Evolutionary conservation across 2,329 filamentous ascomycete genomes (phyloP).

Genomic region (Claviceps monticola): DNA sequence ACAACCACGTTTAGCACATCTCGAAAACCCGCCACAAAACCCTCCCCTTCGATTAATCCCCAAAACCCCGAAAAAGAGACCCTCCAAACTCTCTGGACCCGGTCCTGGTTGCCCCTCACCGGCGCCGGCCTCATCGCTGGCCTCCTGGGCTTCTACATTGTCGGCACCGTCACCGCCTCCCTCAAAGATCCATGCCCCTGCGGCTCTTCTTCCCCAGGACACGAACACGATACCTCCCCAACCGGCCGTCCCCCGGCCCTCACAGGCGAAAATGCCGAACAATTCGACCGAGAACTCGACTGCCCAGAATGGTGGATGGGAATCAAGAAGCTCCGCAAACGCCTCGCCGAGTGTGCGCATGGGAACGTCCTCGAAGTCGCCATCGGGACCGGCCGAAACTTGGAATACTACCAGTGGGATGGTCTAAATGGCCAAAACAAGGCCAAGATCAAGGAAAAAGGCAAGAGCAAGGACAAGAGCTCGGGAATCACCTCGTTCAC

Average conservation of each 20-base stretch:
- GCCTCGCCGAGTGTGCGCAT: slow-evolving; percentile 31
- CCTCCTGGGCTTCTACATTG: slow-evolving; percentile 33
- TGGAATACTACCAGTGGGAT: slow-evolving; percentile 45
- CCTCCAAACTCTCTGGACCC: slow-evolving; percentile 22
- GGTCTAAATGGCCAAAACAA: slow-evolving; percentile 14
- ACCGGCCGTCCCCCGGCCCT: slow-evolving; percentile 36
- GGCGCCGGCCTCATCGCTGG: slow-evolving; percentile 31
- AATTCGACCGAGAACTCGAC: slow-evolving; percentile 46
- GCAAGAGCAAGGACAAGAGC: too few relatives aligned
- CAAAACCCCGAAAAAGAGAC: slow-evolving; percentile 16
- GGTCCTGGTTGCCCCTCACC: slow-evolving; percentile 29
- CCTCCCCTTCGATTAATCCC: slow-evolving; percentile 9
- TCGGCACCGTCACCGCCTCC: slow-evolving; percentile 24
- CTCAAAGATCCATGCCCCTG: slow-evolving; percentile 13
- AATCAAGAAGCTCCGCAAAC: slow-evolving; percentile 34
- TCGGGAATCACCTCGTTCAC: slow-evolving; percentile 48
- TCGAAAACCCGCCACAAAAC: not conserved
- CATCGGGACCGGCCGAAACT: slow-evolving; percentile 48
- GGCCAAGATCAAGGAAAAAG: not conserved
- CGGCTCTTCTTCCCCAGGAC: slow-evolving; percentile 6
- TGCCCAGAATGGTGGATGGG: slow-evolving; percentile 43
- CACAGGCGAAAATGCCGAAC: slow-evolving; percentile 31
- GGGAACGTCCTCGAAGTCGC: slow-evolving; percentile 50
- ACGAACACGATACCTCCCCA: slow-evolving; percentile 22
- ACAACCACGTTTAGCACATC: not conserved